A percentile compares a stretch with the other conserved stretches of the same genome.
Conservation (phyloP, 192 early-diverging fungal genomes). For the Coemansia sp. region DNA sequence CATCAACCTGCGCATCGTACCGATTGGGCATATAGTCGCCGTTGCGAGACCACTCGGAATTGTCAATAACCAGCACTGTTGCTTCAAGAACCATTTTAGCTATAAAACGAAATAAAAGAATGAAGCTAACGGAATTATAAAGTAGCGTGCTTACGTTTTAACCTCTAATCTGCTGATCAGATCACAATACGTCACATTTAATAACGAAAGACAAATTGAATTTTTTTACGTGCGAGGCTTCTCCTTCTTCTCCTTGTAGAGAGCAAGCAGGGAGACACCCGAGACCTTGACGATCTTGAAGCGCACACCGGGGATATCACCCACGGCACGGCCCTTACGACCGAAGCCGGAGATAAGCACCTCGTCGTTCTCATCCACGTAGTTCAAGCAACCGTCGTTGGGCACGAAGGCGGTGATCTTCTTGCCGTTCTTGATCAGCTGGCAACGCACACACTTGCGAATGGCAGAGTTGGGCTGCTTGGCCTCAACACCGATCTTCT, state of each 20-base stretch:
- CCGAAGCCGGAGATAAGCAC: slow-evolving; percentile 99
- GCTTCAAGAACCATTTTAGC: slow-evolving; percentile 85
- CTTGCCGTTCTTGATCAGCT: slow-evolving; percentile 99
- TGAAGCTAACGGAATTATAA: slow-evolving; percentile 5
- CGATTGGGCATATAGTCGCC: slow-evolving; percentile 96
- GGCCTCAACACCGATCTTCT: slow-evolving; percentile 99
- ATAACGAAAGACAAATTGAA: slow-evolving; percentile 4
- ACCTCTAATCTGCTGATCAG: slow-evolving; percentile 2
- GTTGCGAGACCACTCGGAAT: slow-evolving; percentile 99
- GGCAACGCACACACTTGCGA: slow-evolving; percentile 99
- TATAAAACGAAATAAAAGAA: slow-evolving; percentile 8
- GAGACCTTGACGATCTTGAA: slow-evolving; percentile 99
- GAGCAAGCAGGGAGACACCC: slow-evolving; percentile 96
- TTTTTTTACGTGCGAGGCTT: slow-evolving; percentile 87
- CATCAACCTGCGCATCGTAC: slow-evolving; percentile 90
- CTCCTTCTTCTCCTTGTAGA: slow-evolving; percentile 99
- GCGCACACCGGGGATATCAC: slow-evolving; percentile 99
- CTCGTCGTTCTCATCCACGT: slow-evolving; percentile 99
- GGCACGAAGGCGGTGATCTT: slow-evolving; percentile 99
- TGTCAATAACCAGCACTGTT: slow-evolving; percentile 88
- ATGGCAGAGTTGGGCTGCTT: slow-evolving; percentile 99
- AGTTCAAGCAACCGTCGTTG: slow-evolving; percentile 99
- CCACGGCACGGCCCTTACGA: slow-evolving; percentile 98
- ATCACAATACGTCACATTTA: slow-evolving; percentile 2
- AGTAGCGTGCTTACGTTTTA: slow-evolving; percentile 5